These are phyloP conservation scores for Pontederia crassipes DNA, from an alignment of 176 grass and related monocot species.

Conservation along the genomic window DNA sequence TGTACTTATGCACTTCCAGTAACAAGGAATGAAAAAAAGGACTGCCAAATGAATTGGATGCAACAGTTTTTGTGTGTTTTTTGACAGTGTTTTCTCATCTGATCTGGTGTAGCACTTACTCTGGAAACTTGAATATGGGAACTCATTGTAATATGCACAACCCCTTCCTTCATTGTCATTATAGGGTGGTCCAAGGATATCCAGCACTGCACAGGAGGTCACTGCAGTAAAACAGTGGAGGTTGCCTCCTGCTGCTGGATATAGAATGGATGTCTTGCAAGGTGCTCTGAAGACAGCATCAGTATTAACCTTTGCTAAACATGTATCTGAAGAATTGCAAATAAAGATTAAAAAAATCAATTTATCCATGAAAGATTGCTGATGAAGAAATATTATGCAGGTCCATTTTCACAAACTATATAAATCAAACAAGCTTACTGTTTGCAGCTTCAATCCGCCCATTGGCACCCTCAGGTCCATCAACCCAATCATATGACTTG, in stretches of 20 bases:
- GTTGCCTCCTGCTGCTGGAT: slow-evolving; percentile 48
- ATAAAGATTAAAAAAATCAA: neutral
- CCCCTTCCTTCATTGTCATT: slow-evolving; percentile 34
- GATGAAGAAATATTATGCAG: neutral
- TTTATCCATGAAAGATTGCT: neutral
- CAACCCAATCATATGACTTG: slow-evolving; percentile 60
- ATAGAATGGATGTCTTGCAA: slow-evolving; percentile 38
- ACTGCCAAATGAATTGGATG: no score
- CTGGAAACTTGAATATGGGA: slow-evolving; percentile 21
- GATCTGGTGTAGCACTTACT: slow-evolving; percentile 19
- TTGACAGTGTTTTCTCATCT: no score
- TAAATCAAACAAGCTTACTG: neutral
- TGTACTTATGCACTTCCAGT: no score
- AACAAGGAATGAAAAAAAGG: no score
- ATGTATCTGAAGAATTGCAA: slow-evolving; percentile 11
- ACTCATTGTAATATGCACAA: slow-evolving; percentile 41
- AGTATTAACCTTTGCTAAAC: slow-evolving; percentile 48
- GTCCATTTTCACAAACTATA: neutral
- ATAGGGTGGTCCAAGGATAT: slow-evolving; percentile 63
- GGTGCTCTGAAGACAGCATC: slow-evolving; percentile 38
- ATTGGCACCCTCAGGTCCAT: slow-evolving; percentile 6
- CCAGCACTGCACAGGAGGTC: slow-evolving; percentile 46
- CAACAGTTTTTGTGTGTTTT: no score
- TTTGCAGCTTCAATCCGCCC: neutral
- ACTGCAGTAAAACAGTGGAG: slow-evolving; percentile 56